These are phyloP conservation scores for Amylostereum areolatum DNA, from an alignment of 1,284 basidiomycete species.

Conservation along the genomic window DNA sequence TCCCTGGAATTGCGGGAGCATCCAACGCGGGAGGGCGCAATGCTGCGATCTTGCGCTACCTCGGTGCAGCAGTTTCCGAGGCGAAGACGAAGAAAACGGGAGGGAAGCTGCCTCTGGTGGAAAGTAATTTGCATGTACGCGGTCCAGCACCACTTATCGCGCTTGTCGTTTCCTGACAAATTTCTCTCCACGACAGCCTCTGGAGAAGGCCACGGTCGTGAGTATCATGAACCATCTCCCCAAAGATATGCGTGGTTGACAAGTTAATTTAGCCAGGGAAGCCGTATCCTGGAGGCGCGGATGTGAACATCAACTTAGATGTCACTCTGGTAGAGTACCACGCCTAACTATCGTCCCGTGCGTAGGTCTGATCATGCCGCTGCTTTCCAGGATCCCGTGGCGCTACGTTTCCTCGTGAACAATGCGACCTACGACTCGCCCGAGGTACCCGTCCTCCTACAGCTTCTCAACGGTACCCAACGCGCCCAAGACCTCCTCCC, in stretches of 20 bases:
- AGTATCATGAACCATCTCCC: too few relatives aligned
- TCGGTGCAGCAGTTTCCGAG: conserved; percentile 19
- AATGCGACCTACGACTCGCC: not conserved
- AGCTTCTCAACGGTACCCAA: not conserved
- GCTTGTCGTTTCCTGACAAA: too few relatives aligned
- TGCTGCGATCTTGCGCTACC: not conserved
- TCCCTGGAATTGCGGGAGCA: not conserved
- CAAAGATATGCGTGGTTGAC: too few relatives aligned
- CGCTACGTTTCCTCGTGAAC: not conserved
- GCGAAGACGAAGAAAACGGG: conserved; percentile 23
- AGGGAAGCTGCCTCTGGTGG: conserved; percentile 17
- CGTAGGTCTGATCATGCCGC: not conserved
- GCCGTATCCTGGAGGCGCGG: conserved; percentile 19
- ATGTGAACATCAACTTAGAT: conserved; percentile 20
- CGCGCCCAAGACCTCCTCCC: not conserved
- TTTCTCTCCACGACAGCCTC: too few relatives aligned
- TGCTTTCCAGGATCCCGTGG: not conserved
- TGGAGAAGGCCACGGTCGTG: too few relatives aligned
- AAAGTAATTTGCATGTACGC: conserved; percentile 19
- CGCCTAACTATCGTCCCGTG: too few relatives aligned
- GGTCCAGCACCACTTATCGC: too few relatives aligned
- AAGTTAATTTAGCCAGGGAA: too few relatives aligned
- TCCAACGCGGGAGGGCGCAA: not conserved
- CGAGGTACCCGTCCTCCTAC: not conserved
- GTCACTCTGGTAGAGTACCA: conserved; percentile 20